Evolutionary conservation across 176 grass and related monocot species (phyloP).

Genomic region (Aegilops sharonensis): DNA sequence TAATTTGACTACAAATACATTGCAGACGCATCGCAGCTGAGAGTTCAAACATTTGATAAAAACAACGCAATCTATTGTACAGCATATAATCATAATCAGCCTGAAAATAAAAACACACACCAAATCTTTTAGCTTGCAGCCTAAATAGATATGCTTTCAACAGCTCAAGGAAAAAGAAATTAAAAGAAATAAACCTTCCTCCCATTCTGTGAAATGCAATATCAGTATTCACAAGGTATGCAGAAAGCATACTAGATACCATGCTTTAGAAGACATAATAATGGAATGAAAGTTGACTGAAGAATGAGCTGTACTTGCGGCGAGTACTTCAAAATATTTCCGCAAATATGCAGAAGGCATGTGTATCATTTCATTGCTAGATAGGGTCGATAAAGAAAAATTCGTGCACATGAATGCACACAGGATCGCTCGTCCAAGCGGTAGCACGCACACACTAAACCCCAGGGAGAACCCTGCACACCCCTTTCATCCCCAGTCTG

Average conservation of each 20-base stretch:
- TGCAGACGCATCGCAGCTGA: not conserved
- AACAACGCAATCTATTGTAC: not conserved
- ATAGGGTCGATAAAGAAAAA: not conserved
- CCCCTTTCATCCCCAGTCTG: not conserved
- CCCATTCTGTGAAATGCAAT: not conserved
- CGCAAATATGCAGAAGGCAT: not conserved
- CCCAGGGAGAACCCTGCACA: not conserved
- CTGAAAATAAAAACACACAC: not conserved
- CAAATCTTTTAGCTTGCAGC: not conserved
- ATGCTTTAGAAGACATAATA: not conserved
- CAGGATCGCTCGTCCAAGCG: not conserved
- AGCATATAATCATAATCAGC: not conserved
- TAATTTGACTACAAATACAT: not conserved
- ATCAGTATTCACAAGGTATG: not conserved
- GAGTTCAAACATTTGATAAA: not conserved
- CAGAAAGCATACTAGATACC: not conserved
- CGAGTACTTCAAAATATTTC: not conserved
- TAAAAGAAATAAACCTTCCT: not conserved
- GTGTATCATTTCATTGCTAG: not conserved
- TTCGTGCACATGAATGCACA: not conserved
- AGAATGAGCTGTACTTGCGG: not conserved
- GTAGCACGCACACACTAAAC: not conserved
- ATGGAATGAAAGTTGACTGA: not conserved
- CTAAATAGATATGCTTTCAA: not conserved
- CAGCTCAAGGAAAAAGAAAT: not conserved